Evolutionary conservation across 495 filamentous ascomycete genomes (phyloP).

Genomic region (Ramalina intermedia): DNA sequence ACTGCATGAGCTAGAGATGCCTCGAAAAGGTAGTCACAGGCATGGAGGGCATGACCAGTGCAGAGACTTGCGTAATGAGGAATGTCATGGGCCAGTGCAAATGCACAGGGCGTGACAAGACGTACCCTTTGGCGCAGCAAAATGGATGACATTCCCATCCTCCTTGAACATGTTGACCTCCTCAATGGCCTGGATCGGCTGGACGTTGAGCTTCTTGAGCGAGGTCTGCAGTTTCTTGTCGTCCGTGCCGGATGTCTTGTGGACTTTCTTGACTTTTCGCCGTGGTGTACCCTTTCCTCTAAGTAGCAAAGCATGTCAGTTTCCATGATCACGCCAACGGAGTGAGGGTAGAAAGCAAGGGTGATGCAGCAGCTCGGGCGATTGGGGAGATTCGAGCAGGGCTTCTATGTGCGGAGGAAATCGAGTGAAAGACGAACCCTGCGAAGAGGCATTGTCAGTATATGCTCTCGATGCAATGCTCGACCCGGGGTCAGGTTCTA

Average conservation of each 20-base stretch:
- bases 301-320: slow-evolving; percentile 1
- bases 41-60: too few relatives aligned
- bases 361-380: neutral
- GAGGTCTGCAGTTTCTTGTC: slow-evolving; percentile 98
- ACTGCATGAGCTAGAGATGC: neutral
- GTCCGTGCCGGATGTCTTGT: slow-evolving; percentile 77
- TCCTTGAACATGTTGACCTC: slow-evolving; percentile 99
- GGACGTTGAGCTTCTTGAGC: slow-evolving; percentile 89
- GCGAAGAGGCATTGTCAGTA: neutral
- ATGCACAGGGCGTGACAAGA: slow-evolving; percentile 4
- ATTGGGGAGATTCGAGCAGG: neutral
- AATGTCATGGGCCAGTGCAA: neutral
- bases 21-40: too few relatives aligned
- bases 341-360: neutral
- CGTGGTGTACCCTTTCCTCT: slow-evolving; percentile 97
- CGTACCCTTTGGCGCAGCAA: slow-evolving; percentile 87
- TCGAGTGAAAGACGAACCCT: too few relatives aligned
- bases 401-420: neutral
- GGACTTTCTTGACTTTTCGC: slow-evolving; percentile 95
- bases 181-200: slow-evolving; percentile 97
- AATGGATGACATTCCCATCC: slow-evolving; percentile 99
- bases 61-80: neutral
- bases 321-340: neutral
- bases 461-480: neutral
- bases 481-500: neutral